These are phyloP conservation scores for Epichloe amarillans DNA, from an alignment of 2,329 filamentous ascomycete species.

Conservation along the genomic window DNA sequence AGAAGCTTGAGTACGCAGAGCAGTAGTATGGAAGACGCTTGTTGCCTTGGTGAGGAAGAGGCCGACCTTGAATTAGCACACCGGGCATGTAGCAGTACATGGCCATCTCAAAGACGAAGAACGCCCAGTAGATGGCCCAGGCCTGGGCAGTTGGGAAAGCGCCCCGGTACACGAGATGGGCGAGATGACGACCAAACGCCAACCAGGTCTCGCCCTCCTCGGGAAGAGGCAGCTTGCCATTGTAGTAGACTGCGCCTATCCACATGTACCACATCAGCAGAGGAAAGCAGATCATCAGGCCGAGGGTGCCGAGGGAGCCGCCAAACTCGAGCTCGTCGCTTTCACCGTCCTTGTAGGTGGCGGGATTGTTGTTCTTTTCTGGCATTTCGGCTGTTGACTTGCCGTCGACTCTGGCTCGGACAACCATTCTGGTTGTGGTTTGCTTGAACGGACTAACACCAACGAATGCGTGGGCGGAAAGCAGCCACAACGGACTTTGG, in stretches of 20 bases:
- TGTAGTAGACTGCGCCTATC: constrained; percentile 87
- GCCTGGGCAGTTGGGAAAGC: constrained; percentile 73
- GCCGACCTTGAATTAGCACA: constrained; percentile 77
- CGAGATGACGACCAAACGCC: no score
- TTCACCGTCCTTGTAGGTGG: no score
- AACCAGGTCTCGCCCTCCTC: no score
- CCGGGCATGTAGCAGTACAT: constrained; percentile 81
- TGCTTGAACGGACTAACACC: no score
- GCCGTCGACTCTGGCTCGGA: no score
- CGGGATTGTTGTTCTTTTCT: no score
- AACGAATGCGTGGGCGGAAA: no score
- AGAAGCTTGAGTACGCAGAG: constrained; percentile 78
- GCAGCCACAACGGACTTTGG: no score
- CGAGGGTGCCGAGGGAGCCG: constrained; percentile 60
- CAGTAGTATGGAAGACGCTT: constrained; percentile 91
- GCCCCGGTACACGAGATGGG: constrained; percentile 52
- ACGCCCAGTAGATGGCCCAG: constrained; percentile 90
- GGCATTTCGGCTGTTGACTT: no score
- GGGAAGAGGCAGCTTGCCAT: constrained; percentile 48
- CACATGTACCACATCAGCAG: constrained; percentile 98
- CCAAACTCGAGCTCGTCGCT: constrained; percentile 65
- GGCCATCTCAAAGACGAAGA: constrained; percentile 71
- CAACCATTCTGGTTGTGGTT: no score
- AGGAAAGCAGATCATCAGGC: constrained; percentile 88
- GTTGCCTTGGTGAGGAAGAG: constrained; percentile 66